phyloP scores from a whole-genome alignment of 305 asterid genomes.

The Fraxinus platypoda region DNA sequence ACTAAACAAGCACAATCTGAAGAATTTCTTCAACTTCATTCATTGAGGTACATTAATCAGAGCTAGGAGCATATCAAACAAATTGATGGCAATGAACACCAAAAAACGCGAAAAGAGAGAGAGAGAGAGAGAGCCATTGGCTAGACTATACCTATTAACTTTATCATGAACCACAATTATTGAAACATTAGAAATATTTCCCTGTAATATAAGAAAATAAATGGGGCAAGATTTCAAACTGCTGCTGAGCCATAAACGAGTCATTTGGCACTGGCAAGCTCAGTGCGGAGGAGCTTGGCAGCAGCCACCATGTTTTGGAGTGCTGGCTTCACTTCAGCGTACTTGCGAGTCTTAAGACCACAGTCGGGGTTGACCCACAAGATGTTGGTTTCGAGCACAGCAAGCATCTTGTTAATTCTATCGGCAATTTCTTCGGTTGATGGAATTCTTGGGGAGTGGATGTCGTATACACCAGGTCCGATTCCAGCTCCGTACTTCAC shows the following conservation, averaged over 20 bases:
- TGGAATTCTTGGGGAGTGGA: constrained; percentile 88
- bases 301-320: constrained; percentile 72
- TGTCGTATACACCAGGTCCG: constrained; percentile 82
- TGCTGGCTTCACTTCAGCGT: constrained; percentile 70
- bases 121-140: not conserved
- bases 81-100: not conserved
- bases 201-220: not conserved
- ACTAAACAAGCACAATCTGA: not conserved
- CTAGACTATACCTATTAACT: constrained; percentile 1
- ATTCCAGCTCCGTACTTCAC: constrained; percentile 80
- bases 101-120: not conserved
- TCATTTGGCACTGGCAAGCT: constrained; percentile 63
- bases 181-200: constrained; percentile 5
- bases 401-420: constrained; percentile 82
- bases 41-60: not conserved
- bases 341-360: constrained; percentile 85
- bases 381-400: constrained; percentile 72
- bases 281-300: constrained; percentile 56
- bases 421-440: constrained; percentile 71
- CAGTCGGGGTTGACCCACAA: constrained; percentile 88
- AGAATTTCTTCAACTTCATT: not conserved
- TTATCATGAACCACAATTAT: constrained; percentile 27
- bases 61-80: not conserved
- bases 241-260: not conserved
- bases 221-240: not conserved